Evolutionary conservation across 2,329 filamentous ascomycete genomes (phyloP), one percentile per base, ranked within the genome.

Genomic region (Phialocephala subalpina): DNA sequence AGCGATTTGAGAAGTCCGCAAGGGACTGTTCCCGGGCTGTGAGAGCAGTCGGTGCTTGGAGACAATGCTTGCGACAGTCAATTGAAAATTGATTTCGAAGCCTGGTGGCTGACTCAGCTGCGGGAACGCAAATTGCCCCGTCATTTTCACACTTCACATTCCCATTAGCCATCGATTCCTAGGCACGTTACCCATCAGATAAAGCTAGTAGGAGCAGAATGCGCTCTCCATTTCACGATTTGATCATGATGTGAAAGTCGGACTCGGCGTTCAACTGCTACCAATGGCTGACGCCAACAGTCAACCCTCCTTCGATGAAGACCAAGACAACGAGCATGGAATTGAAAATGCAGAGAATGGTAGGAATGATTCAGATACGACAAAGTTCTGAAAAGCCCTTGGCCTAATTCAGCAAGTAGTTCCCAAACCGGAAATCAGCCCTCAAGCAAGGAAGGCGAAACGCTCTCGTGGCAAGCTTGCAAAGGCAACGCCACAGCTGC

Each of bases 61-160:
- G 56, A 59, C 33, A 40, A 40, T 40, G 25, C 33, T 33, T 40
- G 56, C 35, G 33, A 33, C 35, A 35, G 25, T 58, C 55, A 58
- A 58, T 58, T 29, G 55, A 58, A 33, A 58, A 58, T 58, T 58
- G 40, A 47, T 60, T 25, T 55, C 49, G 49, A 33, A 33, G 29
- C 29, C 29, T 33, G 29, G 29, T 33, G 29, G 29, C 29, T 33
- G 29, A 33, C 47, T 53, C 47, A 53, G 47, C 47, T 53, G 47
- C 47, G 47, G 16, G 7, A 53, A 53, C n/a, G 47, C 47, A 47
- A 53, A 53, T 53, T 53, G 14, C 47, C 7, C 47, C n/a, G n/a
- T n/a, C 47, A 53, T 53, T 53, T 53, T 53, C 47, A 53, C 47
- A 53, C 47, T 20, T 53, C 47, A 53, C 47, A 47, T 53, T 20